These are phyloP conservation scores for Sambucus nigra DNA, from an alignment of 129 eudicot genomes.

Conservation along the genomic window DNA sequence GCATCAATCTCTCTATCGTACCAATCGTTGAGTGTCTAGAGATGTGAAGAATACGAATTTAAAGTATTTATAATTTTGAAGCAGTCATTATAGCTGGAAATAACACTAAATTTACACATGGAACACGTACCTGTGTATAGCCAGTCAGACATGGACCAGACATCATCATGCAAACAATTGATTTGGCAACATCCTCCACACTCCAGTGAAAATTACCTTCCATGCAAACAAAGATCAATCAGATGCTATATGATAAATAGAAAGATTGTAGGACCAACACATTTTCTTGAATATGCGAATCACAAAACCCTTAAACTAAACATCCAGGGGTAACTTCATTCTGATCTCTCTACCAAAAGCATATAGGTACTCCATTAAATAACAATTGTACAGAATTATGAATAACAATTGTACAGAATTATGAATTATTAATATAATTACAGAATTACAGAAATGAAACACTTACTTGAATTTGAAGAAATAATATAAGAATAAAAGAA, in stretches of 20 bases:
- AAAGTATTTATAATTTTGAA: neutral
- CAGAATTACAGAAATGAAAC: too few species aligned
- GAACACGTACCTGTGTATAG: constrained; percentile 77
- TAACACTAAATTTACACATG: constrained; percentile 2
- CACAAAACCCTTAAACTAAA: too few species aligned
- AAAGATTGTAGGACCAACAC: too few species aligned
- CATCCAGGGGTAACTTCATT: too few species aligned
- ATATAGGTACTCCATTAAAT: too few species aligned
- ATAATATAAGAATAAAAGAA: too few species aligned
- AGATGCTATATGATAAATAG: neutral
- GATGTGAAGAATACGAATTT: constrained; percentile 15
- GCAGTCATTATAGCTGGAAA: constrained; percentile 13
- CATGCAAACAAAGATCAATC: constrained; percentile 7
- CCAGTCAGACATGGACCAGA: constrained; percentile 96
- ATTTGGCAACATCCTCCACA: constrained; percentile 80
- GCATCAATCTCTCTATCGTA: constrained; percentile 98
- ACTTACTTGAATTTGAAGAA: too few species aligned
- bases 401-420: too few species aligned
- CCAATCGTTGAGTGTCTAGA: constrained; percentile 95
- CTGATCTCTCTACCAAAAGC: too few species aligned
- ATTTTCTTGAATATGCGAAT: too few species aligned
- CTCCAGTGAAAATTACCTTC: constrained; percentile 95
- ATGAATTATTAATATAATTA: too few species aligned
- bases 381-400: too few species aligned
- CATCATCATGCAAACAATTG: constrained; percentile 94